Base-by-base conservation (phyloP, 1,284 basidiomycete genomes). In the Somion occarium region DNA sequence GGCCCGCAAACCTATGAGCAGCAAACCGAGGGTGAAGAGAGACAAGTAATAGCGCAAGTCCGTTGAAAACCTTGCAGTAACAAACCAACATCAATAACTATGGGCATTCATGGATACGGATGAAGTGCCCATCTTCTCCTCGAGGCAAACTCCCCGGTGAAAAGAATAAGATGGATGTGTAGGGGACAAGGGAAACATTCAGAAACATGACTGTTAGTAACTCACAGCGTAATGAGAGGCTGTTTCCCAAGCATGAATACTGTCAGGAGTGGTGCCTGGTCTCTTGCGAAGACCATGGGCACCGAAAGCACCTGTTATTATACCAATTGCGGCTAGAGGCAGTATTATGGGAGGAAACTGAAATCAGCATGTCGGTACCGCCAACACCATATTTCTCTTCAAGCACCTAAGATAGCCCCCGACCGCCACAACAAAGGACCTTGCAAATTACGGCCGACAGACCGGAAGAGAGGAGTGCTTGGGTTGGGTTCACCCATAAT, bases 1-100 rank as follows among this genome's bases (percentile, higher is more conserved):
- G 83, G 2, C 82, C 83, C n/a, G 88, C 85, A 59, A 85, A 82
- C 38, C 74, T 72, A 62, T 88, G 83, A 2, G 61, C 54, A 0
- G 81, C 73, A 61, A 88, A 86, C 25, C 78, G 74, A 1, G 80
- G 86, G 67, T 92, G 88, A 59, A 85, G 68, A 0, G 88, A 90
- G 22, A 92, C 67, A 5, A 83, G 69, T 55, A 93, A 69, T 38
- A 93, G 69, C 0, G 79, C 87, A 15, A 93, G 73, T 13, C 91
- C 91, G 59, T 93, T 92, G 64, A 80, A 84, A 46, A 92, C 76
- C 84, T 89, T 54, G 30, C 38, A 48, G n/a, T 13, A 5, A 12
- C 25, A 37, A 30, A 11, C 38, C 47, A 38, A 22, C 38, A 24
- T 37, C 46, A 46, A 25, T 11, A 9, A 37, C n/a, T 37, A 18